These are phyloP conservation scores for Inga laurina DNA, from an alignment of 306 rosid genomes.

Conservation along the genomic window DNA sequence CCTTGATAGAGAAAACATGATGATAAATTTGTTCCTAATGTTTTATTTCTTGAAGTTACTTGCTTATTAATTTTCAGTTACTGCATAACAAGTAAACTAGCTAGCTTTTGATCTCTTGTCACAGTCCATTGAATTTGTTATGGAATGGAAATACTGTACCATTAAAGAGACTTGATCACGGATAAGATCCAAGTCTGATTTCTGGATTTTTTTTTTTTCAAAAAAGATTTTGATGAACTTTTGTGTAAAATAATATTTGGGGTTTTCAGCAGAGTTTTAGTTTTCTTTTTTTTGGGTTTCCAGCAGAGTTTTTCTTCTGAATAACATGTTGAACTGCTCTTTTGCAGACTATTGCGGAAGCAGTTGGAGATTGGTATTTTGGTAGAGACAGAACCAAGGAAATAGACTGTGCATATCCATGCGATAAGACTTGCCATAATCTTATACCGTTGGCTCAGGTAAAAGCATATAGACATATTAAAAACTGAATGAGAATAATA, in stretches of 20 bases:
- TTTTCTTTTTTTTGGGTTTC: not conserved
- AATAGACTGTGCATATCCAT: constrained; percentile 89
- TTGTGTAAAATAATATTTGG: not conserved
- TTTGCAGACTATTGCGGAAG: constrained; percentile 81
- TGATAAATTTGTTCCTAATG: not conserved
- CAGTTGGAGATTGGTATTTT: constrained; percentile 97
- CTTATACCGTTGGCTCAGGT: constrained; percentile 58
- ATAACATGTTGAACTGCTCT: not conserved
- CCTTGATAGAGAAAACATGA: not conserved
- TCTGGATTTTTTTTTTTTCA: not conserved
- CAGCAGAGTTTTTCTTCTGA: not conserved
- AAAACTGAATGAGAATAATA: not conserved
- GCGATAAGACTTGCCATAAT: constrained; percentile 80
- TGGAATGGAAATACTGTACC: not conserved
- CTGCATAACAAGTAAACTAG: not conserved
- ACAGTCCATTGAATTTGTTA: not conserved
- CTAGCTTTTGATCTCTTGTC: not conserved
- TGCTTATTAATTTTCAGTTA: not conserved
- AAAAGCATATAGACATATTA: constrained; percentile 4
- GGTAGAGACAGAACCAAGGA: constrained; percentile 58
- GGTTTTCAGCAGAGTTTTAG: not conserved
- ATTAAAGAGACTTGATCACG: not conserved
- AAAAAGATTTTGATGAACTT: not conserved
- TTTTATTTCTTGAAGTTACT: not conserved
- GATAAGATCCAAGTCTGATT: not conserved